phyloP scores from a whole-genome alignment of 805 yeast genomes.

The Cyberlindnera samutprakarnensis region DNA sequence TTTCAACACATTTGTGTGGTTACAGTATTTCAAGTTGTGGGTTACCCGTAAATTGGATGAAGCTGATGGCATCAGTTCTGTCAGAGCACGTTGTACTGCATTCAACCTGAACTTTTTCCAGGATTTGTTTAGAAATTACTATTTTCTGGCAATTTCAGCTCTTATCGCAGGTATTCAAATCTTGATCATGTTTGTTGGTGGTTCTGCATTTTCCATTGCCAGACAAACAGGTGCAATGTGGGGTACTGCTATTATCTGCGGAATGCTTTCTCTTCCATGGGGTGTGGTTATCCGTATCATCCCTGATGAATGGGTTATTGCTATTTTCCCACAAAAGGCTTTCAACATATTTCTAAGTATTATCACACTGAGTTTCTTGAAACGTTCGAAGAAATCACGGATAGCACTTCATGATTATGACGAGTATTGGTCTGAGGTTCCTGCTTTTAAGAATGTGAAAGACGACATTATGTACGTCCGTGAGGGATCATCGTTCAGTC shows the following conservation, averaged over 20 bases:
- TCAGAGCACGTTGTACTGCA: conserved; percentile 50
- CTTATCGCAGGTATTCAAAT: conserved; percentile 82
- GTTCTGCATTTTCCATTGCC: conserved; percentile 83
- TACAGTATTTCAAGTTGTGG: conserved; percentile 89
- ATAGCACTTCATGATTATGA: conserved; percentile 7
- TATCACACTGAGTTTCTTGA: conserved; percentile 15
- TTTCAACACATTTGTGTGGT: conserved; percentile 95
- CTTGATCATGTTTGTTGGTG: conserved; percentile 93
- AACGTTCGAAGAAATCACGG: conserved; percentile 6
- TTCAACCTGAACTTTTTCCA: conserved; percentile 76
- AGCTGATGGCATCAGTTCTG: conserved; percentile 56
- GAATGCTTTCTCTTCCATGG: conserved; percentile 71
- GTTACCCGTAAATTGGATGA: conserved; percentile 89
- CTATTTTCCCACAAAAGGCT: conserved; percentile 53
- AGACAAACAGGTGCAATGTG: conserved; percentile 82
- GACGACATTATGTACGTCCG: conserved; percentile 23
- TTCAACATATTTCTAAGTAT: conserved; percentile 12
- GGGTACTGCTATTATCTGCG: conserved; percentile 82
- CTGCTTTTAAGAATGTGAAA: conserved; percentile 26
- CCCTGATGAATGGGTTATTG: conserved; percentile 73
- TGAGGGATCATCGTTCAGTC: conserved; percentile 17
- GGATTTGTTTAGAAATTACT: conserved; percentile 75
- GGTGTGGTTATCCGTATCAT: conserved; percentile 70
- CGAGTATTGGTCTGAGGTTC: conserved; percentile 20
- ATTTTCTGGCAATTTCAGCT: conserved; percentile 63